Evolutionary conservation across 305 asterid genomes (phyloP).

Genomic region (Fraxinus angustifolia): DNA sequence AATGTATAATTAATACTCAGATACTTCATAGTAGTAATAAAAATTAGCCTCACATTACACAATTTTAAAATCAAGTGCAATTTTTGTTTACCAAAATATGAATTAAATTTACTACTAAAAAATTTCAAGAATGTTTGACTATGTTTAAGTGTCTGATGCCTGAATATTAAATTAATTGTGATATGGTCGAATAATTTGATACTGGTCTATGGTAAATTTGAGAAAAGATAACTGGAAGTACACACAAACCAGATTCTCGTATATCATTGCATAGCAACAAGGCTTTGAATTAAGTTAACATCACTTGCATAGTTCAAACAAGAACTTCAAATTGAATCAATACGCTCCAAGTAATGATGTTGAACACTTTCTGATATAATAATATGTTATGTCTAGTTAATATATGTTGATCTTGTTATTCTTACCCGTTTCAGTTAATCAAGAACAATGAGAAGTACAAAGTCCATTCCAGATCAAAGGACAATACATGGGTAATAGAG

Average conservation of each 20-base stretch:
- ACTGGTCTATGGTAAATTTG: not conserved
- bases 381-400: not conserved
- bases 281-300: not conserved
- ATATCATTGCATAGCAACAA: not conserved
- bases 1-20: not conserved
- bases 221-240: not conserved
- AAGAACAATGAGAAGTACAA: not conserved
- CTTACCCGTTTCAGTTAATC: not conserved
- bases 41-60: not conserved
- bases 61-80: not conserved
- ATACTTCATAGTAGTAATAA: not conserved
- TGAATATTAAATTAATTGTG: not conserved
- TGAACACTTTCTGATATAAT: not conserved
- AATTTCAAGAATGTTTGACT: not conserved
- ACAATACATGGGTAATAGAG: not conserved
- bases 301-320: not conserved
- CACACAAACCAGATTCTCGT: not conserved
- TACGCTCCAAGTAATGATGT: not conserved
- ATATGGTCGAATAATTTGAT: not conserved
- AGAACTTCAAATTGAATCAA: not conserved
- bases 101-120: not conserved
- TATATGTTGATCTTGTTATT: not conserved
- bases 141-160: not conserved
- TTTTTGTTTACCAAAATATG: not conserved
- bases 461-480: not conserved